Evolutionary conservation across 371 early-diverging fungal species (phyloP).

Genomic region (Quaeritorhiza haematococci): DNA sequence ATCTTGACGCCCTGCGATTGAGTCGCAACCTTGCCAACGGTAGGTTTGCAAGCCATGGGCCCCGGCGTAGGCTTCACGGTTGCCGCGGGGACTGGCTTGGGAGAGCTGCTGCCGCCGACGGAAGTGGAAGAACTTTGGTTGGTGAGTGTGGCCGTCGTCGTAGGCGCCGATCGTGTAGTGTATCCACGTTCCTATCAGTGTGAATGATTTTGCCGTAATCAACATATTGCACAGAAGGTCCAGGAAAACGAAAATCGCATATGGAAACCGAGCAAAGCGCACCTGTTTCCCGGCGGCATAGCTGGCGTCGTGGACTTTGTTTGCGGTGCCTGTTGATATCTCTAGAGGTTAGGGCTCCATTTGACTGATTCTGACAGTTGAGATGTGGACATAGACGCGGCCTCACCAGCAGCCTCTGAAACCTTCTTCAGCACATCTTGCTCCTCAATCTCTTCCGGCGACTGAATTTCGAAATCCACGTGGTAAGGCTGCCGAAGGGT

Average conservation of each 20-base stretch:
- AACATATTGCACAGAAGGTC: too few relatives aligned
- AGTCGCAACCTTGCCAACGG: conserved; percentile 2
- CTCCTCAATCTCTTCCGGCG: conserved; percentile 14
- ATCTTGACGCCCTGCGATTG: conserved; percentile 5
- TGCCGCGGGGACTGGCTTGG: conserved; percentile 5
- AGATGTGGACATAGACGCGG: neutral
- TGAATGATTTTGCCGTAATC: too few relatives aligned
- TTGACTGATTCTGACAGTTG: too few relatives aligned
- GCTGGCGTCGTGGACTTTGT: conserved; percentile 5
- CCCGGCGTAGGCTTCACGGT: too few relatives aligned
- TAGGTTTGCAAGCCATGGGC: too few relatives aligned
- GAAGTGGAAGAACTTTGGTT: neutral
- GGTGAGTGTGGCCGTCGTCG: neutral
- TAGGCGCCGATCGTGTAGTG: neutral
- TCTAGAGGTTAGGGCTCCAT: too few relatives aligned
- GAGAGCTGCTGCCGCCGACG: neutral
- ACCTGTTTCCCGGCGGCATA: conserved; percentile 13
- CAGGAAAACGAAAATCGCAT: too few relatives aligned
- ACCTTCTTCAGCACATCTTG: conserved; percentile 10
- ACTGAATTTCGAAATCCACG: conserved; percentile 22
- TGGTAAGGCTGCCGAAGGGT: conserved; percentile 30
- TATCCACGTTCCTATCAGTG: conserved; percentile 16
- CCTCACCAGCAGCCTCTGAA: conserved; percentile 13
- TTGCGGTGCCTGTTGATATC: too few relatives aligned
- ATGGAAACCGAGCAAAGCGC: too few relatives aligned